Conservation (phyloP, 768 basidiomycete species). For the Serendipita indica region DNA sequence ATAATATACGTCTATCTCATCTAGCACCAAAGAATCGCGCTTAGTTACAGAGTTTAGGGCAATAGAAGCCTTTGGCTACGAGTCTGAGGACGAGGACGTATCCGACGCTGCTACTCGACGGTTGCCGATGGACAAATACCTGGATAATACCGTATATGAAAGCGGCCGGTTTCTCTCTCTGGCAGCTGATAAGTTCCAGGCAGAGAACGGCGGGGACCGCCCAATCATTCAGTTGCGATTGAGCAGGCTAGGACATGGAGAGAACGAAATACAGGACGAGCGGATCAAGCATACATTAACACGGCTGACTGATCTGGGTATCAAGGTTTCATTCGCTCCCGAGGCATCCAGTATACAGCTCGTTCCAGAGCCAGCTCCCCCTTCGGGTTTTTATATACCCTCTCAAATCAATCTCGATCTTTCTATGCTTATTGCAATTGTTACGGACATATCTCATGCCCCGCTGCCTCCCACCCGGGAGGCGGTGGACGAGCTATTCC, state of each 20-base stretch:
- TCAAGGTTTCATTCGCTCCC: conserved; percentile 52
- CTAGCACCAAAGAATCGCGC: conserved; percentile 61
- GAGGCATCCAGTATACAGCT: conserved; percentile 1
- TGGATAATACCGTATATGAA: conserved; percentile 59
- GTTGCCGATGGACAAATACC: conserved; percentile 19
- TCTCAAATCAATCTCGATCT: conserved; percentile 63
- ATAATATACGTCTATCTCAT: conserved; percentile 5
- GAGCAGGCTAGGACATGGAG: conserved; percentile 48
- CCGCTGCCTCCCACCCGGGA: conserved; percentile 40
- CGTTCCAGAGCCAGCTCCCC: conserved; percentile 9
- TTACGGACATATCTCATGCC: conserved; percentile 69
- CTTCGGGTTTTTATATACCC: conserved; percentile 32
- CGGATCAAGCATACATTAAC: conserved; percentile 49
- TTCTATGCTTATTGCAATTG: conserved; percentile 68
- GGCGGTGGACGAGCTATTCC: conserved; percentile 50
- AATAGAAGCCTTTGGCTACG: conserved; percentile 65
- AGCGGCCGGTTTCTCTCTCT: conserved; percentile 54
- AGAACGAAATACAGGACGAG: conserved; percentile 27
- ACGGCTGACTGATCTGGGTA: conserved; percentile 42
- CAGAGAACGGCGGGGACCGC: conserved; percentile 22
- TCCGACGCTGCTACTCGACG: conserved; percentile 29
- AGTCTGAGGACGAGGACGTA: conserved; percentile 37
- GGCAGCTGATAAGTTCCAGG: conserved; percentile 46
- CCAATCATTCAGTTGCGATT: conserved; percentile 48
- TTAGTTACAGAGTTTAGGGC: conserved; percentile 70